These are phyloP conservation scores for Blyttiomyces sp. DNA, from an alignment of 371 early-diverging fungal species.

Conservation along the genomic window DNA sequence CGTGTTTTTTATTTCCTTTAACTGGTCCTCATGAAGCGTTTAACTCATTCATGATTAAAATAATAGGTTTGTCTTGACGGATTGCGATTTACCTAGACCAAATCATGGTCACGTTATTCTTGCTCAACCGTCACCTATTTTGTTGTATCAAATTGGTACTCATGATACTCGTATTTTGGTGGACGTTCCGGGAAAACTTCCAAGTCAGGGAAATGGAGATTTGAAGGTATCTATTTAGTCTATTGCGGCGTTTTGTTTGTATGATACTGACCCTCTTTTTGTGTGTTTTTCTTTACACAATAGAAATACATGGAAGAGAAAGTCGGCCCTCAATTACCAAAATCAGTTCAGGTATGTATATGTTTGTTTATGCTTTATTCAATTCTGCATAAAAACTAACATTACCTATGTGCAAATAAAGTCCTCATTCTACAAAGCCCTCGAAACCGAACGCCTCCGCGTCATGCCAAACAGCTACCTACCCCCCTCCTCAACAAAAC, in stretches of 20 bases:
- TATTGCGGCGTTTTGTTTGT: not conserved
- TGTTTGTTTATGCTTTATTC: too few relatives aligned
- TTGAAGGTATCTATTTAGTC: constrained; percentile 40
- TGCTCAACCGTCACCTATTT: constrained; percentile 80
- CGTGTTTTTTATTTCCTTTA: constrained; percentile 11
- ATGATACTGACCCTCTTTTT: not conserved
- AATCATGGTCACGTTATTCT: constrained; percentile 89
- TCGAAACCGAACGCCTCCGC: constrained; percentile 72
- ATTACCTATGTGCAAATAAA: too few relatives aligned
- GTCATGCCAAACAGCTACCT: constrained; percentile 89
- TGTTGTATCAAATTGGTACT: constrained; percentile 87
- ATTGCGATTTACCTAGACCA: constrained; percentile 72
- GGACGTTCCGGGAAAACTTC: constrained; percentile 88
- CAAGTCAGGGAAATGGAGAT: constrained; percentile 61
- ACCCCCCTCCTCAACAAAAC: constrained; percentile 66
- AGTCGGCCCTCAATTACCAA: constrained; percentile 71
- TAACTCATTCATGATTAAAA: constrained; percentile 25
- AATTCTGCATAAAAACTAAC: too few relatives aligned
- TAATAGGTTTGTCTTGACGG: constrained; percentile 55
- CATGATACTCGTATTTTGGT: constrained; percentile 88
- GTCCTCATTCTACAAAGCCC: constrained; percentile 59
- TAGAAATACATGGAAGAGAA: constrained; percentile 55
- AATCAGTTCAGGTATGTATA: too few relatives aligned
- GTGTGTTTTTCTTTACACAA: constrained; percentile 3
- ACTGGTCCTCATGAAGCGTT: not conserved